These are phyloP conservation scores for Penicillium macrosclerotiorum DNA, from an alignment of 495 filamentous ascomycete species.

Conservation along the genomic window DNA sequence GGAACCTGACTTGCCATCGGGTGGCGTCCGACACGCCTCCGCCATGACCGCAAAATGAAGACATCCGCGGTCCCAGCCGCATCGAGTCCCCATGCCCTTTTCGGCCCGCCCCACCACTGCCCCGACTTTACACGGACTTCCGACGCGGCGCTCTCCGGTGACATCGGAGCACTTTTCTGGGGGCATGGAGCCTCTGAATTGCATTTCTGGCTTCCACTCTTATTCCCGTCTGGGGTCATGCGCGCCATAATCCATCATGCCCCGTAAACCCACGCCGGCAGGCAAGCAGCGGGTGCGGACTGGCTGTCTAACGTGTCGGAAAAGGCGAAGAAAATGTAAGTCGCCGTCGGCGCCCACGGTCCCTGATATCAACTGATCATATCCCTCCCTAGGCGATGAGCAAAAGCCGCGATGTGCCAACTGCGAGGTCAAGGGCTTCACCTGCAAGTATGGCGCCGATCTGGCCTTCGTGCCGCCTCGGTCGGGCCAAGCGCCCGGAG, in stretches of 20 bases:
- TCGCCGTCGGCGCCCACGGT: background rate
- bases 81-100: conserved; percentile 4
- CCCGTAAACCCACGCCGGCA: conserved; percentile 26
- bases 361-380: background rate
- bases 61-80: conserved; percentile 11
- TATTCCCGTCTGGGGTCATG: conserved; percentile 16
- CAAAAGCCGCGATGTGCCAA: conserved; percentile 29
- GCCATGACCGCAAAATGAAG: background rate
- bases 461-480: conserved; percentile 20
- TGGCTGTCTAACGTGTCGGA: conserved; percentile 28
- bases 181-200: conserved; percentile 16
- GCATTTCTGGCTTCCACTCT: conserved; percentile 9
- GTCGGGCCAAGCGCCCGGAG: conserved; percentile 7
- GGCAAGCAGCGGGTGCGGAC: conserved; percentile 27
- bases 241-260: conserved; percentile 17
- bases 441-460: conserved; percentile 27
- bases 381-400: conserved; percentile 18
- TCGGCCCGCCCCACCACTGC: conserved; percentile 3
- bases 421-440: conserved; percentile 27
- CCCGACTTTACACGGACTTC: background rate
- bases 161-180: conserved; percentile 9
- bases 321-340: conserved; percentile 27
- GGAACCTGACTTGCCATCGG: no score
- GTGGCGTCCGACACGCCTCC: conserved; percentile 10
- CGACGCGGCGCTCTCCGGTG: conserved; percentile 7